Conservation (phyloP, 352 stramenopile species). For the Labyrinthula sp. region DNA sequence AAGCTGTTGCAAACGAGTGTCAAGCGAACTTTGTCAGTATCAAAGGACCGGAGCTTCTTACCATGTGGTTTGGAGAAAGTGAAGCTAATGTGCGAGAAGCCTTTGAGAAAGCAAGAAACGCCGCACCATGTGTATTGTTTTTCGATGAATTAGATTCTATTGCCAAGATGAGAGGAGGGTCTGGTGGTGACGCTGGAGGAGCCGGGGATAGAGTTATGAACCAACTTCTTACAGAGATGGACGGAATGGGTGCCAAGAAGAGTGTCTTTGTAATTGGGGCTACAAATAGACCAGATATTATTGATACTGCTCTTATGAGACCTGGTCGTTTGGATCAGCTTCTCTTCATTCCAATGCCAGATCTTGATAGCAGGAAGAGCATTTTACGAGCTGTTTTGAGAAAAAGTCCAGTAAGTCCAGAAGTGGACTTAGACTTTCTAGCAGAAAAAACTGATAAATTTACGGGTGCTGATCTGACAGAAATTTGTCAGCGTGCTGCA, state of each 20-base stretch:
- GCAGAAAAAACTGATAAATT: constrained; percentile 89
- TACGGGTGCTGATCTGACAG: constrained; percentile 94
- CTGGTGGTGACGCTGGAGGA: constrained; percentile 74
- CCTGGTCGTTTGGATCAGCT: constrained; percentile 43
- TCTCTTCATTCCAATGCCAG: constrained; percentile 86
- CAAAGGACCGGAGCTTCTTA: constrained; percentile 96
- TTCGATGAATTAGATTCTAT: constrained; percentile 99
- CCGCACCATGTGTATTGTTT: constrained; percentile 92
- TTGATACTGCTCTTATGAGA: constrained; percentile 86
- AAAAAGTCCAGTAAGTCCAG: constrained; percentile 88
- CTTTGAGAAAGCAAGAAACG: constrained; percentile 91
- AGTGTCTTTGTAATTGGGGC: constrained; percentile 95
- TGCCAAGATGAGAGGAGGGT: constrained; percentile 77
- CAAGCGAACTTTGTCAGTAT: constrained; percentile 99
- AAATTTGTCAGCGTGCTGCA: constrained; percentile 97
- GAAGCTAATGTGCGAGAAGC: constrained; percentile 95
- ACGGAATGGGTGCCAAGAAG: constrained; percentile 94
- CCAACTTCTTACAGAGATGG: constrained; percentile 97
- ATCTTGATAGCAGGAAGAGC: constrained; percentile 77
- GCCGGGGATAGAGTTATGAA: constrained; percentile 98
- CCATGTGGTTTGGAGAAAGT: constrained; percentile 98
- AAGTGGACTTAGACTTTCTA: constrained; percentile 90
- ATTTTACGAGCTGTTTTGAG: constrained; percentile 84
- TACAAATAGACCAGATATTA: constrained; percentile 83
- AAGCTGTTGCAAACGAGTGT: constrained; percentile 98